A percentile compares a stretch with the other conserved stretches of the same genome.
Conservation (phyloP, 352 stramenopile species). For the Nothophytophthora sp. region DNA sequence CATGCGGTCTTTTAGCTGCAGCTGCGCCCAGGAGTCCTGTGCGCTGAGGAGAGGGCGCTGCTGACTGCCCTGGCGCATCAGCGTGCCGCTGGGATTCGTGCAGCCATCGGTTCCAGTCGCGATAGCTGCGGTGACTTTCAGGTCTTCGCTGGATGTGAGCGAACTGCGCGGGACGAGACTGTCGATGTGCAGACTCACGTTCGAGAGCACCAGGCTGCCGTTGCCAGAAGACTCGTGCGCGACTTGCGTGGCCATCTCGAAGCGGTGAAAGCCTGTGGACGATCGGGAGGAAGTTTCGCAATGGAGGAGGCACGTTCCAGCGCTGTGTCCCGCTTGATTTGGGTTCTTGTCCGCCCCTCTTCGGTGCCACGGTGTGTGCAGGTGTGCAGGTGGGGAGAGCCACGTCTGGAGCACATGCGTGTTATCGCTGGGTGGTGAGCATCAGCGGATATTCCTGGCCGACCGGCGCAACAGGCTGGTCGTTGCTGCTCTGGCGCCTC, state of each 20-base stretch:
- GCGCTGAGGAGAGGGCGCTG: constrained; percentile 12
- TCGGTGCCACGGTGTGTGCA: no score
- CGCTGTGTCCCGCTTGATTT: constrained; percentile 11
- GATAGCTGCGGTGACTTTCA: constrained; percentile 19
- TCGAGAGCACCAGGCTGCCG: constrained; percentile 37
- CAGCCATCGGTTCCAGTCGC: constrained; percentile 1
- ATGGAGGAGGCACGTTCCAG: constrained; percentile 1
- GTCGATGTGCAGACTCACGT: constrained; percentile 58
- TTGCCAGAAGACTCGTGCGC: constrained; percentile 3
- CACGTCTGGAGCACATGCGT: not conserved
- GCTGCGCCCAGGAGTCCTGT: constrained; percentile 44
- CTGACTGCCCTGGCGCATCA: constrained; percentile 2
- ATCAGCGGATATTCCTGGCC: constrained; percentile 24
- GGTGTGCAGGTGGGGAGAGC: not conserved
- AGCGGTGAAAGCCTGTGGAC: not conserved
- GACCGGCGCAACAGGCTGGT: not conserved
- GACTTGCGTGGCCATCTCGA: constrained; percentile 13
- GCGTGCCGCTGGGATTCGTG: no score
- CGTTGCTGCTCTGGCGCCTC: no score
- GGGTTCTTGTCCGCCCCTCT: not conserved
- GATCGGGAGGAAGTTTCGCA: not conserved
- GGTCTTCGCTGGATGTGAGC: constrained; percentile 27
- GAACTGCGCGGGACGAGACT: constrained; percentile 48
- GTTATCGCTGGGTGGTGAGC: not conserved
- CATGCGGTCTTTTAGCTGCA: constrained; percentile 60